Evolutionary conservation across 768 basidiomycete species (phyloP), one percentile per base, ranked within the genome.

Genomic region (Kwoniella dejecticola): DNA sequence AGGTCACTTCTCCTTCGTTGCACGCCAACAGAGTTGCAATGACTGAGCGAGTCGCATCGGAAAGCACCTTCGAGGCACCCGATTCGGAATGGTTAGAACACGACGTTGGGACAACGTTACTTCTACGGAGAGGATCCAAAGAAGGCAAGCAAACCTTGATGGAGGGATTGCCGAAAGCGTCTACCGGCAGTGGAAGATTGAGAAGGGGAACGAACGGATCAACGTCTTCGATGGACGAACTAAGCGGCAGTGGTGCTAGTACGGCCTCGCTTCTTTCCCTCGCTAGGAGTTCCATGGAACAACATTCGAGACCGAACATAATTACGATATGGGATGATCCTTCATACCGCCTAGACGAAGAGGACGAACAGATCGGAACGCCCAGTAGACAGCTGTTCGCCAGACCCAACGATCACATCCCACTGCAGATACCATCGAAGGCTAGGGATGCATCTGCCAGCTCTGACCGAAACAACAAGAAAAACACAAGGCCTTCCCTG

Each of bases 181-280:
- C 24, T 24, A 36, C 42, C 6, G 30, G 44, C 10, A 26, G 61
- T 8, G 30, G 44, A 10, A 26, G 61, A 30, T 36, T 54, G 6
- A 40, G 70, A 19, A 40, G 73, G 24, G 68, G 67, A 2, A 66
- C 66, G 4, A 68, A 66, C 10, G 68, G 68, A 17, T 75, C 73
- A 10, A 62, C 52, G 1, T 68, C 68, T 2, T 71, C 70, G 0
- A 67, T 75, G 29, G 72, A 74, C 21, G 69, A 69, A 4, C 60
- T 56, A 45, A 67, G 65, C 41, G 65, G 64, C 4, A 71, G 70
- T 53, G 72, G 69, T 17, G 60, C 72, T 3, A 66, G 63, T 36
- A 67, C 70, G 8, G 55, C 68, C 2, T 71, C 70, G 3, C 62
- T 74, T 2, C 44, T 49, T 5, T 67, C 65, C 5, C 57, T 69